phyloP scores from a whole-genome alignment of 2,329 filamentous ascomycete genomes.

The Cladophialophora immunda region DNA sequence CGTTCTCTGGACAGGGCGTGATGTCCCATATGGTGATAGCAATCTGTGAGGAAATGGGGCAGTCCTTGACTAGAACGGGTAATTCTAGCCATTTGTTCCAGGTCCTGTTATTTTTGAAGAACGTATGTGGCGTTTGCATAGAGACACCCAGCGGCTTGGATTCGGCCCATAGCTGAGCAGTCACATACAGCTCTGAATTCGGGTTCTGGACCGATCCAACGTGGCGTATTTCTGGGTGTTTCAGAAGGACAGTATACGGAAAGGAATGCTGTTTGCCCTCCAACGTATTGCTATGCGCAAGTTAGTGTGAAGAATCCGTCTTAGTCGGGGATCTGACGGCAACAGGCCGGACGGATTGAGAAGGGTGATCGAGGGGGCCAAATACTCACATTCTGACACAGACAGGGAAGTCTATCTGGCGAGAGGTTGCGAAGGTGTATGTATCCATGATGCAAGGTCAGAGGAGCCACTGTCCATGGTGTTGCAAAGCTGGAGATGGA shows the following conservation, averaged over 20 bases:
- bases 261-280: constrained; percentile 81
- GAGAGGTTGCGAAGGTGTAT: constrained; percentile 93
- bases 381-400: constrained; percentile 68
- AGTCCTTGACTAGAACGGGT: constrained; percentile 82
- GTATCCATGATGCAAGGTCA: constrained; percentile 75
- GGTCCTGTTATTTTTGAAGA: constrained; percentile 75
- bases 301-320: constrained; percentile 22
- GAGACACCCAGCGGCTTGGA: constrained; percentile 94
- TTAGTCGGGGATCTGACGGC: neutral
- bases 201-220: constrained; percentile 85
- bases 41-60: constrained; percentile 82
- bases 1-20: constrained; percentile 77
- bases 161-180: constrained; percentile 91
- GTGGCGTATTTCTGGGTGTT: constrained; percentile 81
- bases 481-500: neutral
- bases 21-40: constrained; percentile 97
- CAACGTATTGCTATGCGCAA: constrained; percentile 68
- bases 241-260: constrained; percentile 79
- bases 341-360: neutral
- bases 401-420: constrained; percentile 77
- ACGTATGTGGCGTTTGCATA: constrained; percentile 89
- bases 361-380: neutral
- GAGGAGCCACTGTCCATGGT: neutral
- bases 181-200: constrained; percentile 86
- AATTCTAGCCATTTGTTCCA: constrained; percentile 98